phyloP scores from a whole-genome alignment of 768 basidiomycete genomes.

The Glaciozyma martinii region DNA sequence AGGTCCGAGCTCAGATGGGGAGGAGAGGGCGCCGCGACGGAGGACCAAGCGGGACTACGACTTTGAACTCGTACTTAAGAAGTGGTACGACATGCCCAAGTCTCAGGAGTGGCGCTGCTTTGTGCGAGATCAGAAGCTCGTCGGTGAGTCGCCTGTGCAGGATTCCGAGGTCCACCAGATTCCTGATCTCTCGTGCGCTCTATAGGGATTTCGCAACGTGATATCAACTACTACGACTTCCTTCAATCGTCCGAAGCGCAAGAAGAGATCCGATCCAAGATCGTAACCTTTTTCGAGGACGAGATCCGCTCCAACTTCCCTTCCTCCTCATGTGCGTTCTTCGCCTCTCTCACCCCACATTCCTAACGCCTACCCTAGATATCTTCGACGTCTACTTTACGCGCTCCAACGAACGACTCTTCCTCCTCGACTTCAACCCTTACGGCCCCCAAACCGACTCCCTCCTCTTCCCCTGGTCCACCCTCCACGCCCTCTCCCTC shows the following conservation, averaged over 20 bases:
- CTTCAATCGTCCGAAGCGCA: conserved; percentile 57
- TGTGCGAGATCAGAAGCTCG: conserved; percentile 57
- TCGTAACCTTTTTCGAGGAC: conserved; percentile 59
- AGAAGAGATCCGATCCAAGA: conserved; percentile 47
- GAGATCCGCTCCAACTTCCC: conserved; percentile 57
- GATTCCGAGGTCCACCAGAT: background rate
- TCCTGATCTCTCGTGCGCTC: background rate
- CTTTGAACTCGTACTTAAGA: conserved; percentile 72
- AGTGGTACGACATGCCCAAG: conserved; percentile 78
- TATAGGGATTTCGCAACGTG: conserved; percentile 74
- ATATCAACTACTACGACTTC: conserved; percentile 80
- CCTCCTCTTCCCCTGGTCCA: conserved; percentile 72
- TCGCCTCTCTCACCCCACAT: background rate
- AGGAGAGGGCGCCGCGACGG: background rate
- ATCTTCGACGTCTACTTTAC: conserved; percentile 79
- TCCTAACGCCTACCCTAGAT: conserved; percentile 46
- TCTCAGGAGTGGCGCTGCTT: conserved; percentile 86
- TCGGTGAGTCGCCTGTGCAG: conserved; percentile 49
- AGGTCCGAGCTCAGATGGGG: too few species aligned
- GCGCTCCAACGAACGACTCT: conserved; percentile 62
- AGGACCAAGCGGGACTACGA: conserved; percentile 36
- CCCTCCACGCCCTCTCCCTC: conserved; percentile 55
- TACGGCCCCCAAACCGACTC: conserved; percentile 78
- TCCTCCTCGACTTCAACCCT: conserved; percentile 86
- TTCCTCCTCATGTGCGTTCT: conserved; percentile 55